Evolutionary conservation across 73 alveolate species (phyloP), one percentile per base, ranked within the genome.

Genomic region (Urostyla sp.): DNA sequence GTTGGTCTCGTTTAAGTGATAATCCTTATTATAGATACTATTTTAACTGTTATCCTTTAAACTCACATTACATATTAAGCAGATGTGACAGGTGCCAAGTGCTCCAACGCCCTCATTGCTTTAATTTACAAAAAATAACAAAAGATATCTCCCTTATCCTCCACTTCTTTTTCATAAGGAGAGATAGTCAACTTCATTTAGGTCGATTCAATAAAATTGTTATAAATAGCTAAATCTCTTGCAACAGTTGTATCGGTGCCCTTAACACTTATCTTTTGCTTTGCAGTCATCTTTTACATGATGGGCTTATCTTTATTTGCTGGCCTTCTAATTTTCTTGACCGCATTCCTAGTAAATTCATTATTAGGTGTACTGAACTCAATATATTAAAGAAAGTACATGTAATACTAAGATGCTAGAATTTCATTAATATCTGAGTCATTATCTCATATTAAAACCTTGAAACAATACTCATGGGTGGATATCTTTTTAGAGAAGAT

Each of bases 391-490:
- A 77, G 72, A 63, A 86, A 76, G 23, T 59, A 84, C 23, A 80
- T 94, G 96, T 75, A 89, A 63, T 76, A 75, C 11, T 84, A 92
- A 49, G 99, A 96, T 84, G 85, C 72, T 15, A 89, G 98, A 61
- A 85, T 94, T 87, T 94, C 90, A 61, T 51, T 59, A 23, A 91
- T 97, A 13, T 77, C 94, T 35, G 97, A 91, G 67, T 72, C 88
- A n/a, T 88, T 96, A 46, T 87, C 82, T 53, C 85, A 92, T 84
- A 92, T 96, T 30, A 96, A 94, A 91, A 83, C 88, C 63, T 79
- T 96, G 37, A 96, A 96, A 87, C 78, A 90, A 37, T 81, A 96
- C 91, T 85, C 95, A 15, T 96, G 98, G 94, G 94, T 84, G 57
- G 85, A 84, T 24, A 32, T 59, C 30, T 92, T 96, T 76, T 69